phyloP scores from a whole-genome alignment of 2,329 filamentous ascomycete species.

The Arthrobotrys megalospora region DNA sequence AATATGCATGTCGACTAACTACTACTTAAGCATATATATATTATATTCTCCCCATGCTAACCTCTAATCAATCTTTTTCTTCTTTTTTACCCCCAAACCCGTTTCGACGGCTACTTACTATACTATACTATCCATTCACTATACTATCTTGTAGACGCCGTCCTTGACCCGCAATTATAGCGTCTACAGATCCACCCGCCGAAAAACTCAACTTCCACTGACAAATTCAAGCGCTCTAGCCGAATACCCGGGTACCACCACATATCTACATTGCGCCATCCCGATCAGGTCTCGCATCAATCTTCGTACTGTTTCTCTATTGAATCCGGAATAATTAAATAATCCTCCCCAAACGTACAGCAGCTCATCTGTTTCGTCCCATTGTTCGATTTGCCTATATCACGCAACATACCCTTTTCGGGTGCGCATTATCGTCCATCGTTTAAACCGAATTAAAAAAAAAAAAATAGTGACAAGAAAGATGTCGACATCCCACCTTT shows the following conservation, averaged over 20 bases:
- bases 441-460: too few species aligned
- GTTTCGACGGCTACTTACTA: background rate
- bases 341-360: background rate
- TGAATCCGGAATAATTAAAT: slow-evolving; percentile 32
- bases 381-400: slow-evolving; percentile 8
- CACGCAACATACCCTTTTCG: slow-evolving; percentile 28
- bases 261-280: slow-evolving; percentile 53
- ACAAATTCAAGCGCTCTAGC: slow-evolving; percentile 44
- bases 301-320: slow-evolving; percentile 2
- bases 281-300: slow-evolving; percentile 54
- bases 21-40: too few species aligned
- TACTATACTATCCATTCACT: background rate
- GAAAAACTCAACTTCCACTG: slow-evolving; percentile 28
- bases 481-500: slow-evolving; percentile 43
- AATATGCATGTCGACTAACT: too few species aligned
- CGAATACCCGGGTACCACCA: slow-evolving; percentile 53
- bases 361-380: background rate
- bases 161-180: slow-evolving; percentile 25
- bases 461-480: slow-evolving; percentile 6
- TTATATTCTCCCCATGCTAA: too few species aligned
- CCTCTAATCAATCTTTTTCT: background rate
- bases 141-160: background rate
- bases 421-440: slow-evolving; percentile 3
- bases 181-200: slow-evolving; percentile 23
- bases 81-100: background rate